Evolutionary conservation across 169 alveolate genomes (phyloP), one percentile per base, ranked within the genome.

Genomic region (Plasmodium gaboni): DNA sequence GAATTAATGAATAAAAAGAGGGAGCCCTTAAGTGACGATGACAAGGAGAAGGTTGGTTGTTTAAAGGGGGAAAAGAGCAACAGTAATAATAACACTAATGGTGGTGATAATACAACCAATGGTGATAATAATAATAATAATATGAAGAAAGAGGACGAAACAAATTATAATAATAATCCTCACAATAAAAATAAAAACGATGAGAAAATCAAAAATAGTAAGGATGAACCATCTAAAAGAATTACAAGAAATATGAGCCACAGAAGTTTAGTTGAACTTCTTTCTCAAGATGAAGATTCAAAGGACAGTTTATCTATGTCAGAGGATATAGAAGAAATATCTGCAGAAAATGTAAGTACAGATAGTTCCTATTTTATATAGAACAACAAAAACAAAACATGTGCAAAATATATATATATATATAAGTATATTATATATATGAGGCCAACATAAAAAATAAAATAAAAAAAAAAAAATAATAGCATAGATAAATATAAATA

Each of bases 221-320:
- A 64, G 15, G 57, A 73, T 28, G 71, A 42, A 28, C 55, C 38
- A 15, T 59, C 64, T 44, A 61, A 9, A 22, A 28, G 88, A 15
- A 42, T 74, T 28, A 74, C 88, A 12, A 64, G 88, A 74, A 74
- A 74, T 44, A 74, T 74, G 88, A 59, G 60, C 0, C 88, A 74
- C 19, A 74, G 42, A 46, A 74, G 61, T 44, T 59, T 74, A 15
- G 57, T 74, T 19, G 88, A 74, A 17, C 61, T 74, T 17, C 53
- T 74, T 15, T 74, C 88, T 15, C 88, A 74, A 67, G 88, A 74
- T 28, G 88, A 74, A n/a, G 88, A 74, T 12, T 74, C 88, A 5
- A 74, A 74, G 10, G 60, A 42, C 7, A 61, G 42, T 4, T 24
- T 60, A 28, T 12, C 63, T 63, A 74, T 60, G 12, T 74, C 88